Percentiles rank a stretch among this genome's conserved stretches.
These are phyloP conservation scores for Kuraishia piskuri DNA, from an alignment of 805 yeast species.

Conservation along the genomic window DNA sequence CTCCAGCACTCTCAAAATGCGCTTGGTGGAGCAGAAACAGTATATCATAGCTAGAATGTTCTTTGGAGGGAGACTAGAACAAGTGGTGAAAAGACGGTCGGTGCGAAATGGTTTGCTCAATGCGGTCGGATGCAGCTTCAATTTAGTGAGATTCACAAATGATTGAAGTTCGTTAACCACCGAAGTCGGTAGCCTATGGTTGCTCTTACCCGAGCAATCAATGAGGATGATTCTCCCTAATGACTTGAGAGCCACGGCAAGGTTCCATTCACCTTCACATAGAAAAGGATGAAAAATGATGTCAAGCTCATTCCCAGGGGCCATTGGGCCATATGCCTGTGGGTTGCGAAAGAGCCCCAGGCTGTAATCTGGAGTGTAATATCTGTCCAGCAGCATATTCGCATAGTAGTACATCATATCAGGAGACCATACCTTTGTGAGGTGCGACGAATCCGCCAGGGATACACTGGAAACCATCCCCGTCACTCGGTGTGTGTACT, in stretches of 20 bases:
- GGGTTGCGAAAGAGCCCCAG: constrained; percentile 15
- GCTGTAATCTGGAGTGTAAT: constrained; percentile 5
- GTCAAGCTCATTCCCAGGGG: constrained; percentile 6
- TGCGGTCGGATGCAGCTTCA: background rate
- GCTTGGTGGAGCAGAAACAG: background rate
- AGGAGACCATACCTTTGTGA: constrained; percentile 16
- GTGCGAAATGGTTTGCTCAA: background rate
- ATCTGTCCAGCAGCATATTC: constrained; percentile 19
- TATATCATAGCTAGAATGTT: background rate
- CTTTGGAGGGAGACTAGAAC: background rate
- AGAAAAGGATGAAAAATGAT: constrained; percentile 21
- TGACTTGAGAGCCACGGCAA: constrained; percentile 20
- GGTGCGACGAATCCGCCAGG: constrained; percentile 20
- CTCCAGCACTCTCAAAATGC: background rate
- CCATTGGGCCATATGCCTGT: constrained; percentile 19
- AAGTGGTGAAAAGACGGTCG: background rate
- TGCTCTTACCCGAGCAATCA: background rate
- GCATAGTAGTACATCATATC: constrained; percentile 21
- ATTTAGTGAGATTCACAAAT: background rate
- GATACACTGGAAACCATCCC: constrained; percentile 17
- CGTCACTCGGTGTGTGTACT: constrained; percentile 13
- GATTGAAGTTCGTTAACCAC: background rate
- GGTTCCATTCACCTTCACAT: constrained; percentile 23
- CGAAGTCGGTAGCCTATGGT: background rate
- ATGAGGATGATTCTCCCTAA: constrained; percentile 1